Evolutionary conservation across 345 rosid genomes (phyloP), one percentile per base, ranked within the genome.

Genomic region (Brassica nigra): DNA sequence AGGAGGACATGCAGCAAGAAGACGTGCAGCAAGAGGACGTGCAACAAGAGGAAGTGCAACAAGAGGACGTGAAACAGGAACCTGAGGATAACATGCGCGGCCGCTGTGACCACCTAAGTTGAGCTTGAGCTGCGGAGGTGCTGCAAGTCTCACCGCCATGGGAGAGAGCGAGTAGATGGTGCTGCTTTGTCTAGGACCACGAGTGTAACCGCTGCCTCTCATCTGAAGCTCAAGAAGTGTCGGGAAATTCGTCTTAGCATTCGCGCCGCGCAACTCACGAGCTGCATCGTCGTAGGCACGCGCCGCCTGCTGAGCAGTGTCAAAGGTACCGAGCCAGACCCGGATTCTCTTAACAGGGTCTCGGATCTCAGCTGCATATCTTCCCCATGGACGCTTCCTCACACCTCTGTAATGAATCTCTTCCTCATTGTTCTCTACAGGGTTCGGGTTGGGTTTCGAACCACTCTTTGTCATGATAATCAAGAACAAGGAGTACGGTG

Each of bases 311-410:
- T 87, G 91, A 0, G 98, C 93, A 0, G 98, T 92, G 65, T 90
- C 95, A n/a, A 88, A 94, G 16, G 98, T 92, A 4, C 98, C 97
- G 29, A 94, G 97, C 98, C 98, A 94, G 68, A 90, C 97, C 1
- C 98, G 88, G n/a, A 91, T 85, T 73, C 89, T 94, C 83, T 87
- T 94, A 3, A 84, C 87, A 0, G 97, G 97, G 81, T 94, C 97
- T 5, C 98, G 90, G 81, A 94, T 94, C 93, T 94, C 98, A 7
- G 98, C 97, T 0, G 98, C 97, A 76, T 88, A 94, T 2, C 93
- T 86, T 11, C 98, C 97, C 97, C 98, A 94, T 0, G 97, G 98
- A 29, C 98, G 87, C 84, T 90, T 94, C 58, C 98, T 76, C 1
- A 94, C 98, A 63, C 98, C 98, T 18, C 98, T 84, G 84, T 76